Percentiles rank a stretch among this genome's conserved stretches.
phyloP scores from a whole-genome alignment of 495 filamentous ascomycete genomes.

The Talaromyces thailandensis region DNA sequence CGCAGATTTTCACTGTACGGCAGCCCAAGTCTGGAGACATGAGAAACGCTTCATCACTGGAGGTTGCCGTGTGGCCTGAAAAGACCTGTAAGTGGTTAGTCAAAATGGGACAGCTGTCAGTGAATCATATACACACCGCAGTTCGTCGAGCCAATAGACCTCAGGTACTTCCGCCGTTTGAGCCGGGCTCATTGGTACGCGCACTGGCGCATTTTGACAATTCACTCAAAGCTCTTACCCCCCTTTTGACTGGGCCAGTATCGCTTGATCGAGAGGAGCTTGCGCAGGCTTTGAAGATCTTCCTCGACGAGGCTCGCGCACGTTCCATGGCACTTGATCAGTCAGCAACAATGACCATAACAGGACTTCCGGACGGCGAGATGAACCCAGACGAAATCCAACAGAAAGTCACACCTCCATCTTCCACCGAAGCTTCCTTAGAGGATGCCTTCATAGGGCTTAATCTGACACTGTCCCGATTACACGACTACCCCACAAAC shows the following conservation, averaged over 20 bases:
- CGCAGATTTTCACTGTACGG: constrained; percentile 39
- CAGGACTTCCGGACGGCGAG: constrained; percentile 13
- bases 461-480: constrained; percentile 46
- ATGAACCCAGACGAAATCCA: neutral
- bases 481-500: constrained; percentile 51
- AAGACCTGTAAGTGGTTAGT: constrained; percentile 52
- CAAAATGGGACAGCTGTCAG: constrained; percentile 50
- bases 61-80: constrained; percentile 39
- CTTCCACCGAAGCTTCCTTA: constrained; percentile 20
- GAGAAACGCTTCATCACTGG: neutral
- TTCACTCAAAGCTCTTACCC: constrained; percentile 48
- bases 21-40: neutral
- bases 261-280: constrained; percentile 38
- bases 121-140: constrained; percentile 48
- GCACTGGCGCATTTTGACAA: constrained; percentile 52
- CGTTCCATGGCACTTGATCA: constrained; percentile 25
- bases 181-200: constrained; percentile 49
- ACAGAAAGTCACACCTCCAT: constrained; percentile 14
- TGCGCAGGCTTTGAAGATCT: constrained; percentile 27
- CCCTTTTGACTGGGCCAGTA: constrained; percentile 36
- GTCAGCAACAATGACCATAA: constrained; percentile 21
- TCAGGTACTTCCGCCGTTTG: constrained; percentile 29
- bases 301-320: constrained; percentile 28
- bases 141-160: constrained; percentile 45
- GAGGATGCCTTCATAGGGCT: constrained; percentile 29